A percentile compares a stretch with the other conserved stretches of the same genome.
Conservation (phyloP, 495 filamentous ascomycete genomes). For the Penicillium cataractarum region DNA sequence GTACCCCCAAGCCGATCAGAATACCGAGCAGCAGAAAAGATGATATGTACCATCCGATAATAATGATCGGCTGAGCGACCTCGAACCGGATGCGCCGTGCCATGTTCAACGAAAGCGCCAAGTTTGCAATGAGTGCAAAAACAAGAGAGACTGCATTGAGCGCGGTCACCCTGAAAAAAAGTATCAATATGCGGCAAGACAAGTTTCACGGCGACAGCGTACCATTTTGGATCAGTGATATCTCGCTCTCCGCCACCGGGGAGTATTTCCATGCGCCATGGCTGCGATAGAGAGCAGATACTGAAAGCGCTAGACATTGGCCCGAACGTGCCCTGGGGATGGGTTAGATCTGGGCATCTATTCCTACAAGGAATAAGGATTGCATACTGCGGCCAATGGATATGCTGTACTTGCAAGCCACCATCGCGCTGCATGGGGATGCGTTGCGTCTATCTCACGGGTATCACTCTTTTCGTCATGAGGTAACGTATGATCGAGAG, state of each 20-base stretch:
- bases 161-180: slow-evolving; percentile 56
- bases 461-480: slow-evolving; percentile 25
- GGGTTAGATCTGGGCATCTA: background rate
- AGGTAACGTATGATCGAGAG: slow-evolving; percentile 43
- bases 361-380: background rate
- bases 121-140: slow-evolving; percentile 71
- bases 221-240: slow-evolving; percentile 73
- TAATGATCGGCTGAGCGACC: slow-evolving; percentile 67
- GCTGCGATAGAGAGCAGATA: slow-evolving; percentile 72
- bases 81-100: slow-evolving; percentile 63
- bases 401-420: slow-evolving; percentile 86
- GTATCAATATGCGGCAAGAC: background rate
- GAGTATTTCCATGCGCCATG: slow-evolving; percentile 70
- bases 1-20: slow-evolving; percentile 48
- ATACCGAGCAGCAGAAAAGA: slow-evolving; percentile 66
- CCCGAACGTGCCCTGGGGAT: slow-evolving; percentile 67
- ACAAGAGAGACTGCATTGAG: slow-evolving; percentile 76
- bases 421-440: slow-evolving; percentile 58
- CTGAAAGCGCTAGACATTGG: slow-evolving; percentile 83
- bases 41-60: slow-evolving; percentile 67
- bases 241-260: slow-evolving; percentile 51
- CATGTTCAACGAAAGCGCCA: slow-evolving; percentile 72
- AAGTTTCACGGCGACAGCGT: slow-evolving; percentile 19
- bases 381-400: slow-evolving; percentile 67
- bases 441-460: slow-evolving; percentile 5